A percentile compares a stretch with the other conserved stretches of the same genome.
Evolutionary conservation across 2,329 filamentous ascomycete species (phyloP).

Genomic region (Aureobasidium pullulans): DNA sequence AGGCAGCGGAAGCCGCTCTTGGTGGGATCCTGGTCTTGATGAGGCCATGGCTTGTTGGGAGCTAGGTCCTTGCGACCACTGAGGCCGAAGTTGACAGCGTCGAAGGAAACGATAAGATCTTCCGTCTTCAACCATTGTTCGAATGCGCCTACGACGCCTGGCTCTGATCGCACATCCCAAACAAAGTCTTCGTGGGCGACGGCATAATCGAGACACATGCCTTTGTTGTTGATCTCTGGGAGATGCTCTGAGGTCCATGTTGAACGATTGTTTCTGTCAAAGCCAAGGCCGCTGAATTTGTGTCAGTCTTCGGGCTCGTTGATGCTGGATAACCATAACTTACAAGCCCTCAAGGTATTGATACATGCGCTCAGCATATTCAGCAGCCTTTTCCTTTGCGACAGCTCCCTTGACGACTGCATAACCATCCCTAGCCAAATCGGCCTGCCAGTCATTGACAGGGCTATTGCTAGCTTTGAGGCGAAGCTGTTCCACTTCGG

Average conservation of each 20-base stretch:
- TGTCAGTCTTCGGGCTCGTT: too few species aligned
- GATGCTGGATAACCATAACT: background rate
- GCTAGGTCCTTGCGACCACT: slow-evolving; percentile 33
- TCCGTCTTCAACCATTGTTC: slow-evolving; percentile 40
- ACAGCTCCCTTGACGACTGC: slow-evolving; percentile 42
- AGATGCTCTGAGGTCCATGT: slow-evolving; percentile 33
- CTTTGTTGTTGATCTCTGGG: slow-evolving; percentile 40
- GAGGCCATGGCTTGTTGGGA: slow-evolving; percentile 39
- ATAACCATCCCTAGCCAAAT: slow-evolving; percentile 31
- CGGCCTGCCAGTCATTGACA: background rate
- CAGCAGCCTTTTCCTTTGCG: slow-evolving; percentile 33
- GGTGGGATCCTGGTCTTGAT: slow-evolving; percentile 40
- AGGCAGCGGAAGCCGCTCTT: slow-evolving; percentile 44
- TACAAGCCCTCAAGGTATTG: slow-evolving; percentile 28
- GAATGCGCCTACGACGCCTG: slow-evolving; percentile 40
- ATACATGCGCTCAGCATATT: slow-evolving; percentile 28
- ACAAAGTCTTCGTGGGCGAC: slow-evolving; percentile 44
- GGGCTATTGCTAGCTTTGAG: background rate
- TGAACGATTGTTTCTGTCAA: slow-evolving; percentile 23
- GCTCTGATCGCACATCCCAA: slow-evolving; percentile 43
- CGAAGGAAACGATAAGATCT: slow-evolving; percentile 45
- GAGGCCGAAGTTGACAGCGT: slow-evolving; percentile 40
- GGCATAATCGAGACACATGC: slow-evolving; percentile 42
- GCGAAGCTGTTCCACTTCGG: background rate
- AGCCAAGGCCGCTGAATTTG: slow-evolving; percentile 7